Percentiles rank a stretch among this genome's conserved stretches.
phyloP scores from a whole-genome alignment of 2,329 filamentous ascomycete genomes.

The Aspergillus brasiliensis region DNA sequence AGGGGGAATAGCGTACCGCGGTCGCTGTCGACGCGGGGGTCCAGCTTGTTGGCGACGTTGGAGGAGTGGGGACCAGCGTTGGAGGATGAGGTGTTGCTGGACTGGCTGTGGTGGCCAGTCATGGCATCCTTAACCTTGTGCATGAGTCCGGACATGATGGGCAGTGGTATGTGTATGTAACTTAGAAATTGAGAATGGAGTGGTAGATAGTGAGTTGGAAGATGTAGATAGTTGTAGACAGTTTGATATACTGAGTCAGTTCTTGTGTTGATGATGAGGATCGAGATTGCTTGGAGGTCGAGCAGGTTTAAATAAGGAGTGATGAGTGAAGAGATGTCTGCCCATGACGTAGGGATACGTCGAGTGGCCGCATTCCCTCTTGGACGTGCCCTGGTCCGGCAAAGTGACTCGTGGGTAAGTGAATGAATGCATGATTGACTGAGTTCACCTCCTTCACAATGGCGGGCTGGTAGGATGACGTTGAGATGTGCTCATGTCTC shows the following conservation, averaged over 20 bases:
- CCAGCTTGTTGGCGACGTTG: slow-evolving; percentile 22
- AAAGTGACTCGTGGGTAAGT: not conserved
- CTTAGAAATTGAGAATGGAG: not conserved
- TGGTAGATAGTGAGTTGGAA: not conserved
- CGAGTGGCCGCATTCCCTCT: not conserved
- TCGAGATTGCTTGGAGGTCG: not conserved
- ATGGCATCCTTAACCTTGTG: slow-evolving; percentile 51
- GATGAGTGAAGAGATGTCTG: not conserved
- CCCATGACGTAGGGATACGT: not conserved
- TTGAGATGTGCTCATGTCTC: not conserved
- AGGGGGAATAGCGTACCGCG: slow-evolving; percentile 10
- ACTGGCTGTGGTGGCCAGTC: slow-evolving; percentile 28
- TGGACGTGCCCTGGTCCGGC: not conserved
- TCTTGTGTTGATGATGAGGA: not conserved
- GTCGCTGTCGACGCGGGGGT: slow-evolving; percentile 23
- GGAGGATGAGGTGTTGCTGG: slow-evolving; percentile 11
- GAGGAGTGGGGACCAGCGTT: slow-evolving; percentile 20
- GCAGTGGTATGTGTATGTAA: not conserved
- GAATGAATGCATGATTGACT: no score
- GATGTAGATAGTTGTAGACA: not conserved
- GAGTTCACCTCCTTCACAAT: no score
- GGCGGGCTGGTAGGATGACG: not conserved
- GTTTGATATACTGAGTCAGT: not conserved
- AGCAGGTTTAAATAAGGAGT: not conserved
- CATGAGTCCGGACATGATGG: slow-evolving; percentile 46